Percentiles rank a stretch among this genome's conserved stretches.
Conservation (phyloP, 345 rosid species). For the Citrus mangshanensis region DNA sequence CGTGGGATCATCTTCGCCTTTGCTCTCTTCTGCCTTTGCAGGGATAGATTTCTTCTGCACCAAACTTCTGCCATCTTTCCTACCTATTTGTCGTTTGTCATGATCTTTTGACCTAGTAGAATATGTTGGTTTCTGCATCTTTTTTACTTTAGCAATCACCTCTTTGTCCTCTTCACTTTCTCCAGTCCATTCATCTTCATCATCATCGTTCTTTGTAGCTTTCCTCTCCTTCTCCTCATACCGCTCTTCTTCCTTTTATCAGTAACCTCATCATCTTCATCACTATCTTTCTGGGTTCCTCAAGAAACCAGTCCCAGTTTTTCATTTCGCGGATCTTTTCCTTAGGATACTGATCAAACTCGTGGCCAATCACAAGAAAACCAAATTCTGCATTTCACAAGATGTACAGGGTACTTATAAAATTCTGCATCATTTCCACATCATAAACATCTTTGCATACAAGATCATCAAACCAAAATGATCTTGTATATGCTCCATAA, state of each 20-base stretch:
- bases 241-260: constrained; percentile 23
- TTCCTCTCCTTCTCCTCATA: constrained; percentile 42
- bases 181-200: constrained; percentile 59
- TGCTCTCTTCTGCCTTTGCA: constrained; percentile 24
- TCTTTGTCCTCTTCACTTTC: constrained; percentile 62
- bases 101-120: constrained; percentile 54
- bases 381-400: constrained; percentile 66
- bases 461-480: background rate
- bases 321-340: constrained; percentile 30
- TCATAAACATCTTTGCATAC: background rate
- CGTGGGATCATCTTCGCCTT: constrained; percentile 57
- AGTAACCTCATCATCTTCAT: constrained; percentile 36
- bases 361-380: constrained; percentile 71
- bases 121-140: constrained; percentile 30
- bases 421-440: background rate
- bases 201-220: constrained; percentile 36
- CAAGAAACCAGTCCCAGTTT: constrained; percentile 84
- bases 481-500: background rate
- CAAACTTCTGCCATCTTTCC: constrained; percentile 7
- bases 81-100: constrained; percentile 17
- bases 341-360: constrained; percentile 63
- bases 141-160: constrained; percentile 25
- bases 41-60: constrained; percentile 12
- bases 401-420: background rate
- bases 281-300: constrained; percentile 36